A percentile compares a stretch with the other conserved stretches of the same genome.
phyloP scores from a whole-genome alignment of 1,284 basidiomycete species.

The Rhodotorula sp. region DNA sequence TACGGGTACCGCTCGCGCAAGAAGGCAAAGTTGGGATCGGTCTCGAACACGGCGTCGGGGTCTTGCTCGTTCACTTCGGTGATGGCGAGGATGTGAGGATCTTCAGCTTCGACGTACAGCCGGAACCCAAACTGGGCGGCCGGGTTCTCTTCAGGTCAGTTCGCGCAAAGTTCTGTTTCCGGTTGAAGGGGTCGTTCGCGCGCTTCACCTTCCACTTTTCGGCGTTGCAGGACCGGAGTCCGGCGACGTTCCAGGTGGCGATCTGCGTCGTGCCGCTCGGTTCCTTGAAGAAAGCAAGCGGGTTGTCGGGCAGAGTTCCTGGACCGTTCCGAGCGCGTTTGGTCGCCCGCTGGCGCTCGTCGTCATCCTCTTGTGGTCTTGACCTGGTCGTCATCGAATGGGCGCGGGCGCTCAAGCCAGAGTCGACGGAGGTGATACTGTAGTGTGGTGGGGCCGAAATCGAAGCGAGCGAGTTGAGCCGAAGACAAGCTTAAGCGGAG shows the following conservation, averaged over 20 bases:
- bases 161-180: background rate
- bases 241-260: constrained; percentile 34
- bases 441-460: too few relatives aligned
- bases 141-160: background rate
- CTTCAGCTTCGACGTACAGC: constrained; percentile 71
- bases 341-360: too few relatives aligned
- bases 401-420: too few relatives aligned
- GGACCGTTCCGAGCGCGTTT: constrained; percentile 7
- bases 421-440: background rate
- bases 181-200: background rate
- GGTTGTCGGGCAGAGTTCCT: constrained; percentile 16
- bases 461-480: background rate
- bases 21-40: constrained; percentile 24
- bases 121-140: constrained; percentile 22
- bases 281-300: constrained; percentile 12
- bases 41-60: constrained; percentile 59
- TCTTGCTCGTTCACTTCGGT: constrained; percentile 57
- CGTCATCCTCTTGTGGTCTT: too few relatives aligned
- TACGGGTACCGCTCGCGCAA: constrained; percentile 49
- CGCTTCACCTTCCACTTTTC: constrained; percentile 17
- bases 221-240: constrained; percentile 17
- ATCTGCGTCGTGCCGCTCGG: constrained; percentile 22
- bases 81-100: constrained; percentile 72
- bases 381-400: too few relatives aligned
- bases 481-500: background rate